These are phyloP conservation scores for Microstegium vimineum DNA, from an alignment of 176 grass and related monocot genomes.

Conservation along the genomic window DNA sequence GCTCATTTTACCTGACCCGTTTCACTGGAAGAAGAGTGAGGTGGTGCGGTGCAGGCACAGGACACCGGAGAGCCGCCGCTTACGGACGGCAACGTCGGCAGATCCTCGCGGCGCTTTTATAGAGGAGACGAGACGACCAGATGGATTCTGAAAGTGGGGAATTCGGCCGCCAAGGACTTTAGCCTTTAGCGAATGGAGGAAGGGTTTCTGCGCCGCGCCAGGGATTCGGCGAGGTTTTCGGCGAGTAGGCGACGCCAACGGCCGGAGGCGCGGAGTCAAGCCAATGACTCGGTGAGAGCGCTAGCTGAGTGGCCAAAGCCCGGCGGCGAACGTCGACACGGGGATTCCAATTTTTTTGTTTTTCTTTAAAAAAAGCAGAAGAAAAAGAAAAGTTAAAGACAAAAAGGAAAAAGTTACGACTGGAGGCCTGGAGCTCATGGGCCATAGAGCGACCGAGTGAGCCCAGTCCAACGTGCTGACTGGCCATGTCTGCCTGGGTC, in stretches of 20 bases:
- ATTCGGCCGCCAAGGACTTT: neutral
- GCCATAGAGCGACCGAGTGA: neutral
- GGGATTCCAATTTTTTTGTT: neutral
- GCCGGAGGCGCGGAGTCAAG: neutral
- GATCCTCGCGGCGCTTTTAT: slow-evolving; percentile 9
- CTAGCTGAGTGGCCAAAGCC: slow-evolving; percentile 3
- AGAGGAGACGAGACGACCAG: neutral
- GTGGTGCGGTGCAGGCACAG: neutral
- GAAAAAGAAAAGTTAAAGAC: neutral
- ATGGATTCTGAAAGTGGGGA: neutral
- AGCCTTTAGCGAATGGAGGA: neutral
- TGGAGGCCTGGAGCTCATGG: slow-evolving; percentile 10
- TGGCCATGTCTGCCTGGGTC: neutral
- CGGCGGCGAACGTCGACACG: neutral
- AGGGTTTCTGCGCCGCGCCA: slow-evolving; percentile 16
- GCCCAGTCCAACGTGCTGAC: neutral
- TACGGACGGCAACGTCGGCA: neutral
- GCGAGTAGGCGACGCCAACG: neutral
- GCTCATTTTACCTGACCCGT: neutral
- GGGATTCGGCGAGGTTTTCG: slow-evolving; percentile 13
- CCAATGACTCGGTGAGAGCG: neutral
- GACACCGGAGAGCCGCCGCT: neutral
- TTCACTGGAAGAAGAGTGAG: neutral
- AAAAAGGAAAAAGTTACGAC: neutral
- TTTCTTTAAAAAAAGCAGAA: too few relatives aligned